phyloP scores from a whole-genome alignment of 2,329 filamentous ascomycete species.

The Didymella pinodella region DNA sequence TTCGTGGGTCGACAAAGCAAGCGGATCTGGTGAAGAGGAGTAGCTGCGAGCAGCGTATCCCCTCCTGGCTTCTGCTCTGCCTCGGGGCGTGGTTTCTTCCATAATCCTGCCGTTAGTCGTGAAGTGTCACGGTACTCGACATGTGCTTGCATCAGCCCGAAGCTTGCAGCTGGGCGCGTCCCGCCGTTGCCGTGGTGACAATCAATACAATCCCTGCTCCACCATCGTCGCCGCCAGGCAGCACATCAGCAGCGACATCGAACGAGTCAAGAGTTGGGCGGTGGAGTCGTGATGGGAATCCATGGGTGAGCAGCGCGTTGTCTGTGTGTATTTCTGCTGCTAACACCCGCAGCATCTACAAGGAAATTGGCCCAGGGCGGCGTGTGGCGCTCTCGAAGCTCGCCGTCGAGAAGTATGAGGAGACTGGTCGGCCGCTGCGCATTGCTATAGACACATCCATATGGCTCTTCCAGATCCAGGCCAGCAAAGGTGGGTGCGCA shows the following conservation, averaged over 20 bases:
- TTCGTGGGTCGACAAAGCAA: slow-evolving; percentile 42
- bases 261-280: neutral
- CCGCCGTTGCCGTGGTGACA: slow-evolving; percentile 42
- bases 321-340: neutral
- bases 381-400: slow-evolving; percentile 84
- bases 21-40: slow-evolving; percentile 51
- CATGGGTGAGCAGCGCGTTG: slow-evolving; percentile 43
- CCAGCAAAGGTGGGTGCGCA: slow-evolving; percentile 68
- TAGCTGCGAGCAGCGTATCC: slow-evolving; percentile 34
- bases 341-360: slow-evolving; percentile 74
- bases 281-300: slow-evolving; percentile 49
- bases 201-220: slow-evolving; percentile 35
- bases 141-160: slow-evolving; percentile 15
- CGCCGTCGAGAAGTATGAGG: slow-evolving; percentile 77
- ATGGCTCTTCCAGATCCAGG: slow-evolving; percentile 94
- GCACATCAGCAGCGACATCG: slow-evolving; percentile 4
- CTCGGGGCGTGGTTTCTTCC: slow-evolving; percentile 36
- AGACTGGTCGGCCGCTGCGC: slow-evolving; percentile 75
- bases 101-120: neutral
- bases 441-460: slow-evolving; percentile 95
- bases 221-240: slow-evolving; percentile 24
- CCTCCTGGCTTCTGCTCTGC: slow-evolving; percentile 22
- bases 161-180: slow-evolving; percentile 4
- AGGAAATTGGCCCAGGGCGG: slow-evolving; percentile 82
- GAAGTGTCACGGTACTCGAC: slow-evolving; percentile 7